Evolutionary conservation across 2,329 filamentous ascomycete species (phyloP).

Genomic region (Pyrenochaeta sp.): DNA sequence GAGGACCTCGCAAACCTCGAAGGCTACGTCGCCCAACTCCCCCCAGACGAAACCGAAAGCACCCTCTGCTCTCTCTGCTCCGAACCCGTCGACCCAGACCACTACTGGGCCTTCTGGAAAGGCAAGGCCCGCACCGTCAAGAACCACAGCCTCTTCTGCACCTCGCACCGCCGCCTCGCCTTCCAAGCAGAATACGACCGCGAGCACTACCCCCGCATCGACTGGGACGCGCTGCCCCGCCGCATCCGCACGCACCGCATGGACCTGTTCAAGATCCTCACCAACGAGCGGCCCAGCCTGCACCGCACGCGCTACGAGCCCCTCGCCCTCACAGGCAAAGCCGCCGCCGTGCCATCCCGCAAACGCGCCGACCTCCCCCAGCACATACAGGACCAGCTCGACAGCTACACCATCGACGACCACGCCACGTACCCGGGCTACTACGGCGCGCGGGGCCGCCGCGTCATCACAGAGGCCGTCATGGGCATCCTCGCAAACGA

Average conservation of each 20-base stretch:
- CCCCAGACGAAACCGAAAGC: slow-evolving; percentile 22
- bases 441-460: slow-evolving; percentile 78
- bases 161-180: slow-evolving; percentile 39
- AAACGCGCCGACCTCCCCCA: slow-evolving; percentile 56
- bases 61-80: slow-evolving; percentile 71
- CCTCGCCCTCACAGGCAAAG: slow-evolving; percentile 34
- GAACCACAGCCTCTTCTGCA: slow-evolving; percentile 58
- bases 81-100: slow-evolving; percentile 61
- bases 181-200: slow-evolving; percentile 54
- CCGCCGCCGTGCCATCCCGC: slow-evolving; percentile 25
- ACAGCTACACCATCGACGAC: slow-evolving; percentile 26
- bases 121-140: slow-evolving; percentile 50
- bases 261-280: slow-evolving; percentile 66
- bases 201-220: slow-evolving; percentile 72
- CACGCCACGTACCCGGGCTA: slow-evolving; percentile 64
- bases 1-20: slow-evolving; percentile 23
- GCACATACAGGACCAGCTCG: slow-evolving; percentile 44
- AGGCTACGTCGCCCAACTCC: slow-evolving; percentile 24
- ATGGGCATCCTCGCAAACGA: slow-evolving; percentile 32
- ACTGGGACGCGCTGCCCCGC: slow-evolving; percentile 69
- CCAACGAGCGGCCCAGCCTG: slow-evolving; percentile 47
- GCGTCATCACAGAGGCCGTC: slow-evolving; percentile 67
- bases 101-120: slow-evolving; percentile 58
- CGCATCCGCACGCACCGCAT: slow-evolving; percentile 66
- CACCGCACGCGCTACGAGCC: slow-evolving; percentile 30